Evolutionary conservation across 2,329 filamentous ascomycete species (phyloP).

Genomic region (Onygenales sp.): DNA sequence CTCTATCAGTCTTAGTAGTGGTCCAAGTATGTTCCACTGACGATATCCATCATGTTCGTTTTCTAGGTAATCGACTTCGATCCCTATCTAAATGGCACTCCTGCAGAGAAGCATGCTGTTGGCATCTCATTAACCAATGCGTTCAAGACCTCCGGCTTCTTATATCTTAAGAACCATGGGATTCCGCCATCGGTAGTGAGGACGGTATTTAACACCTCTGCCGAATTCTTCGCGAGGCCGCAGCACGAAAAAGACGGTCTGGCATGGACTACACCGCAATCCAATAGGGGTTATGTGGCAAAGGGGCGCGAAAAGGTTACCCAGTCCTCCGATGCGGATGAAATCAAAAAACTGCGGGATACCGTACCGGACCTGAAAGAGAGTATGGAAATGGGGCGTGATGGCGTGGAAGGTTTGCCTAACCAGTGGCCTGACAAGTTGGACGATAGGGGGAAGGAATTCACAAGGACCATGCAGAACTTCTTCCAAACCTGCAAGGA

Average conservation of each 20-base stretch:
- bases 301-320: conserved; percentile 65
- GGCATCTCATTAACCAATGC: conserved; percentile 66
- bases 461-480: conserved; percentile 60
- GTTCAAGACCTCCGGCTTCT: conserved; percentile 79
- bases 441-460: conserved; percentile 47
- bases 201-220: conserved; percentile 57
- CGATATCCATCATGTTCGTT: background rate
- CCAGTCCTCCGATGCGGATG: conserved; percentile 43
- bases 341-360: conserved; percentile 50
- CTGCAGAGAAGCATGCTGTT: conserved; percentile 51
- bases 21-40: background rate
- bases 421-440: conserved; percentile 66
- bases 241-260: conserved; percentile 54
- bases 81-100: conserved; percentile 56
- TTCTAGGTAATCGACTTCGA: conserved; percentile 68
- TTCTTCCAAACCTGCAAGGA: conserved; percentile 69
- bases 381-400: conserved; percentile 51
- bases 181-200: conserved; percentile 52
- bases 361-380: conserved; percentile 47
- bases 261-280: conserved; percentile 61
- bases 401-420: conserved; percentile 51
- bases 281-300: conserved; percentile 65
- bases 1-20: background rate
- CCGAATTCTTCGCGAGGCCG: conserved; percentile 60
- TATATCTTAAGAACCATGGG: conserved; percentile 75